Base-by-base conservation (phyloP, 2,329 filamentous ascomycete genomes). In the Cyanodermella asteris region DNA sequence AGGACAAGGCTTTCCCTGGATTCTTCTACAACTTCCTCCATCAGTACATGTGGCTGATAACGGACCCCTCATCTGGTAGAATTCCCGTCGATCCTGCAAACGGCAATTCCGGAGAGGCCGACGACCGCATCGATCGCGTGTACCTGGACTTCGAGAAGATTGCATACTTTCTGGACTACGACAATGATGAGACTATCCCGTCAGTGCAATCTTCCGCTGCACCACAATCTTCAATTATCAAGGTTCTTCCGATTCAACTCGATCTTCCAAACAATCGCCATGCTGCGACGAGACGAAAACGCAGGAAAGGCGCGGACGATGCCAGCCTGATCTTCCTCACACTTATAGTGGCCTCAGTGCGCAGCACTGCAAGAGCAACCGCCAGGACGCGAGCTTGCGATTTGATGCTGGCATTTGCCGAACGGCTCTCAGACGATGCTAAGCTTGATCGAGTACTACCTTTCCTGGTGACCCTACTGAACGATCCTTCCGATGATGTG, bases 21-120 rank as follows among this genome's bases (percentile, higher is more conserved):
- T 97, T 97, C 49, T 97, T 97, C 41, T 94, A 93, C 56, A 90
- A 69, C 43, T 94, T 97, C 43, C 58, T 97, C 16, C 87, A 97
- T 44, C 82, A 93, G 40, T 91, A 97, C 43, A 93, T 97, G 80
- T 77, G 78, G 36, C 64, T 91, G 27, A 77, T 97, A 33, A 94
- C 87, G 4, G 81, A 94, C 43, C 75, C 82, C 0, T 77, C 74
- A 0, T 77, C 78, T 2, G 80, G 78, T 1, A 72, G 74, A 34
- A 70, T 64, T 26, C 64, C 71, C 7, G 61, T 78, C 20, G 72
- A 72, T 7, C 65, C 73, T 2, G 60, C 66, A 7, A 52, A 60
- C 3, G 68, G 64, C 34, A 90, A 82, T 39, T 57, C 82, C 26
- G 75, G 75, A 31, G 81, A 93, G 46, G 71, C 81, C 1, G 87